Evolutionary conservation across 345 rosid genomes (phyloP).

Genomic region (Excoecaria cochinchinensis): DNA sequence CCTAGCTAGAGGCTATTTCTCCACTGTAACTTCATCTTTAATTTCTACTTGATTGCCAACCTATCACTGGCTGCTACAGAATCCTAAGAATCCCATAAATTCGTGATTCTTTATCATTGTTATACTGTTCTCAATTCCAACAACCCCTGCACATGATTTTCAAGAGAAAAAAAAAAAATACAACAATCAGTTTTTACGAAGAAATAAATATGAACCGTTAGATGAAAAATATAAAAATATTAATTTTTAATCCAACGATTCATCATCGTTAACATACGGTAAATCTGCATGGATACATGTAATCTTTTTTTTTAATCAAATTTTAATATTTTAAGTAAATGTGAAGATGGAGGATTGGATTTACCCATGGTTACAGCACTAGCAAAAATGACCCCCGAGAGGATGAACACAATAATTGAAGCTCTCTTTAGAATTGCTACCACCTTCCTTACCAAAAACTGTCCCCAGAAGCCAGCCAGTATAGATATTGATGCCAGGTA

Average conservation of each 20-base stretch:
- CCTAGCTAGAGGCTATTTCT: too few species aligned
- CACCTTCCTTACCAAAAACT: conserved; percentile 63
- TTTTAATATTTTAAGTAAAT: too few species aligned
- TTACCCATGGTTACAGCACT: conserved; percentile 86
- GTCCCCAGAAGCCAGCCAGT: conserved; percentile 93
- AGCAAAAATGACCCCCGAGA: conserved; percentile 75
- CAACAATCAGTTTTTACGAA: background rate
- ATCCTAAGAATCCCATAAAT: conserved; percentile 81
- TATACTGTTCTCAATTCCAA: conserved; percentile 60
- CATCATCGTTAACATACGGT: too few species aligned
- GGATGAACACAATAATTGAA: conserved; percentile 70
- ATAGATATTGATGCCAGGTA: conserved; percentile 62
- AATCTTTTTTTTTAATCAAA: too few species aligned
- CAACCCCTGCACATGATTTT: conserved; percentile 46
- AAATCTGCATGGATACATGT: too few species aligned
- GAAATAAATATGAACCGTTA: background rate
- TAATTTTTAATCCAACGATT: too few species aligned
- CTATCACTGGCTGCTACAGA: conserved; percentile 65
- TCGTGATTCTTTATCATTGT: conserved; percentile 67
- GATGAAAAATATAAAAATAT: too few species aligned
- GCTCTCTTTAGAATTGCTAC: conserved; percentile 55
- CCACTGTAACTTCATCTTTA: background rate
- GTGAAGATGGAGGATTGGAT: background rate
- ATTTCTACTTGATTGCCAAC: conserved; percentile 13
- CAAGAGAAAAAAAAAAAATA: background rate